Conservation (phyloP, 768 basidiomycete genomes). For the Psilocybe tampanensis region DNA sequence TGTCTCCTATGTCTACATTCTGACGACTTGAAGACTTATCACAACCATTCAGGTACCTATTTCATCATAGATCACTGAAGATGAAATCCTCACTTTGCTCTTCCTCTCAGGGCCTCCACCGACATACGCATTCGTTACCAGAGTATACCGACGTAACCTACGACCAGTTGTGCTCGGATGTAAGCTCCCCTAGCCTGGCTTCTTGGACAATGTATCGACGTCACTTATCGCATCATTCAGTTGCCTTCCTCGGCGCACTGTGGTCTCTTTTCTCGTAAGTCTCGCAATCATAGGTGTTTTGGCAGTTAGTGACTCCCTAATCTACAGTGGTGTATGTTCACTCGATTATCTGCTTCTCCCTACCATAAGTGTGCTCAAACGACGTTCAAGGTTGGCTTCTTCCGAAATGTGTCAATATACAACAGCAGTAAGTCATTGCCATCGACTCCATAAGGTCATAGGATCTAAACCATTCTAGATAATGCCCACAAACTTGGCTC, state of each 20-base stretch:
- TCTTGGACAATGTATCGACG: constrained; percentile 3
- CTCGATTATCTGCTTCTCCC: constrained; percentile 5
- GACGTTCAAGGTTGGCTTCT: constrained; percentile 56
- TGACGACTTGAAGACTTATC: not conserved
- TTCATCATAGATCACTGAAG: not conserved
- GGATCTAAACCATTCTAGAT: constrained; percentile 26
- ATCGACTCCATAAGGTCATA: not conserved
- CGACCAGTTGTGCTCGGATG: constrained; percentile 61
- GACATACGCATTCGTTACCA: constrained; percentile 59
- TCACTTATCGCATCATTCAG: constrained; percentile 23
- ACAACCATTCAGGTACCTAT: constrained; percentile 3
- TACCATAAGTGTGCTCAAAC: not conserved
- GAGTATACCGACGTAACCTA: constrained; percentile 57
- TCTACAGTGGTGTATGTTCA: constrained; percentile 33
- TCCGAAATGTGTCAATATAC: constrained; percentile 53
- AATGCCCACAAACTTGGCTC: constrained; percentile 47
- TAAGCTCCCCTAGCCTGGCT: constrained; percentile 8
- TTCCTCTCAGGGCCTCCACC: constrained; percentile 46
- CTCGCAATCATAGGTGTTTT: too few species aligned
- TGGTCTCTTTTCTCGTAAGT: constrained; percentile 71
- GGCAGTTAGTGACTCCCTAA: not conserved
- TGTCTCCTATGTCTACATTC: constrained; percentile 6
- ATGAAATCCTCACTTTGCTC: not conserved
- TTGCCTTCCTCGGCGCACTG: constrained; percentile 48
- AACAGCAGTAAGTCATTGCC: constrained; percentile 43